Evolutionary conservation across 768 basidiomycete species (phyloP), one percentile per base, ranked within the genome.

Genomic region (Lentinula raphanica): DNA sequence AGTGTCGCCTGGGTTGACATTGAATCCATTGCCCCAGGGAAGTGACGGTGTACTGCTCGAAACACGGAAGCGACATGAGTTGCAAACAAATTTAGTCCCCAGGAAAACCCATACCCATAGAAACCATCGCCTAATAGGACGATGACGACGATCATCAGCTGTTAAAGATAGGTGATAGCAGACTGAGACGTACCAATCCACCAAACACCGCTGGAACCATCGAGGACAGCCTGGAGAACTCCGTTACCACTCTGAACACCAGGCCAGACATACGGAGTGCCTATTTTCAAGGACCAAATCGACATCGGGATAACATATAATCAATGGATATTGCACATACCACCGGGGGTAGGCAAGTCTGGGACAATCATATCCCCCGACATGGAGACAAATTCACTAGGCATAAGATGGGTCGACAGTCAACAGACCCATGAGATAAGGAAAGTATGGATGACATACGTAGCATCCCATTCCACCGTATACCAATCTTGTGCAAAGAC

Each of bases 231-330:
- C 32, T 68, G 67, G 5, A 68, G 59, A 23, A 68, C 67, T 7
- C 67, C 67, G 54, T 68, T 63, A 9, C 58, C 60, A 32, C 67
- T 68, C 50, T 68, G 67, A 27, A 68, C 62, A 28, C 67, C 67
- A 27, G 67, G 67, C 67, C 67, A 68, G 13, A 68, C 66, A 36
- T 68, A 68, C 12, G 67, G 67, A 4, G 67, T 67, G 3, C 66
- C 66, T 66, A 48, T 3, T n/a, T n/a, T n/a, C n/a, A n/a, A n/a
- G n/a, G n/a, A n/a, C n/a, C 0, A 6, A n/a, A 15, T 32, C 17
- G 5, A 21, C n/a, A 45, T 15, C 11, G 29, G 3, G 4, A 31
- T 23, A n/a, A 2, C 1, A 29, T 25, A 27, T 9, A 12, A 12
- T 7, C 4, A 40, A 46, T 11, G 36, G 36, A 29, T 5, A 28